These are phyloP conservation scores for Cyberlindnera mississippiensis DNA, from an alignment of 805 yeast species.

Conservation along the genomic window DNA sequence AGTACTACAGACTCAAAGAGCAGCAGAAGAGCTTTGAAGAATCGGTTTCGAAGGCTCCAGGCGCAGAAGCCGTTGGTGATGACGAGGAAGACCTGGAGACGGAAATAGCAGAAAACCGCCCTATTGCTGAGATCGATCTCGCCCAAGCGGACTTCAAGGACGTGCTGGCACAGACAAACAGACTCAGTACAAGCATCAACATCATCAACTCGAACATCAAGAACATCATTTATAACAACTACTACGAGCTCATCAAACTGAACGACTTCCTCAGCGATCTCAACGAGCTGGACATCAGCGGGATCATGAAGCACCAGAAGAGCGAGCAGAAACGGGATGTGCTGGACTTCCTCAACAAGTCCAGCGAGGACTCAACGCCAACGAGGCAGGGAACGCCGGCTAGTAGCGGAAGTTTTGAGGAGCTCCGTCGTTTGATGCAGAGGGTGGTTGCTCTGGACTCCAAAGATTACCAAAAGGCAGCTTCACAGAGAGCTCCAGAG, in stretches of 20 bases:
- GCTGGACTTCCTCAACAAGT: conserved; percentile 13
- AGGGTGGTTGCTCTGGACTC: conserved; percentile 20
- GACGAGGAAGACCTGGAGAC: conserved; percentile 29
- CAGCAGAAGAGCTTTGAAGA: conserved; percentile 19
- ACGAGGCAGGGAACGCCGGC: not conserved
- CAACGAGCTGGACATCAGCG: conserved; percentile 23
- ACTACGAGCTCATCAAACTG: conserved; percentile 66
- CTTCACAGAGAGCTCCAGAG: not conserved
- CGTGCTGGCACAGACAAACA: conserved; percentile 35
- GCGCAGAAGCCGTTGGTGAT: conserved; percentile 8
- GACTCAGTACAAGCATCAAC: conserved; percentile 42
- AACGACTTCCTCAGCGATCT: conserved; percentile 48
- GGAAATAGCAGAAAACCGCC: conserved; percentile 22
- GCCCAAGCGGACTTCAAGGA: conserved; percentile 28
- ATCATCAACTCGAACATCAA: conserved; percentile 59
- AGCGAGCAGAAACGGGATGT: conserved; percentile 9
- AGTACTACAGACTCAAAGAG: conserved; percentile 38
- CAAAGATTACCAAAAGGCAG: conserved; percentile 3
- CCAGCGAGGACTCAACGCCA: too few species aligned
- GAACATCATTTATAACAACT: conserved; percentile 70
- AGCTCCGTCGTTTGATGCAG: conserved; percentile 20
- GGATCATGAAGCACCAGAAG: conserved; percentile 3
- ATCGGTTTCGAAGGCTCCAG: not conserved
- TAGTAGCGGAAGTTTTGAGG: conserved; percentile 7
- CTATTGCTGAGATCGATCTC: conserved; percentile 28